Evolutionary conservation across 2,329 filamentous ascomycete genomes (phyloP).

Genomic region (Aspergillus oerlinghausenensis): DNA sequence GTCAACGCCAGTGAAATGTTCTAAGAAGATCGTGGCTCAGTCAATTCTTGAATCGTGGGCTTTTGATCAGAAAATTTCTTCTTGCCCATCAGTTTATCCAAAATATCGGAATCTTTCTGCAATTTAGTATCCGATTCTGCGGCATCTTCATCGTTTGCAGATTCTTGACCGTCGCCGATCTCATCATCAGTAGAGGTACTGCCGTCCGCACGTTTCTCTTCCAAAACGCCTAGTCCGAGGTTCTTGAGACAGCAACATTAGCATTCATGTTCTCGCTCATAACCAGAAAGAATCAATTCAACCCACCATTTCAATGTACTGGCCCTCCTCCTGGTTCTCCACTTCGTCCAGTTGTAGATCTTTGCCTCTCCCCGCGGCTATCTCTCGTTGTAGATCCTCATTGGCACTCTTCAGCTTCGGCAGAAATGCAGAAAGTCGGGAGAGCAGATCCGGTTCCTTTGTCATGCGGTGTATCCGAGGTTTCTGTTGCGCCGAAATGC

Average conservation of each 20-base stretch:
- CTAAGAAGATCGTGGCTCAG: constrained; percentile 13
- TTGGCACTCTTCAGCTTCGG: constrained; percentile 42
- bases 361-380: constrained; percentile 29
- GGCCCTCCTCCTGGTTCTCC: constrained; percentile 27
- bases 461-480: constrained; percentile 29
- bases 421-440: constrained; percentile 38
- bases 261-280: neutral
- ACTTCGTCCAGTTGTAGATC: constrained; percentile 33
- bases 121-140: constrained; percentile 10
- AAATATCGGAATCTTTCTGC: constrained; percentile 24
- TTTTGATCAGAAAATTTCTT: constrained; percentile 24
- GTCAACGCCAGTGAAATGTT: neutral
- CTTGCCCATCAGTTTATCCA: constrained; percentile 36
- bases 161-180: constrained; percentile 8
- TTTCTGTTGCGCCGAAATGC: constrained; percentile 28
- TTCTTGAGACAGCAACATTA: constrained; percentile 24
- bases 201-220: constrained; percentile 31
- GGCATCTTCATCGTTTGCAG: constrained; percentile 7
- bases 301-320: constrained; percentile 43
- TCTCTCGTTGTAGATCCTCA: constrained; percentile 36
- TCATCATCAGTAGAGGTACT: constrained; percentile 15
- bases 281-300: neutral
- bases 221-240: constrained; percentile 42
- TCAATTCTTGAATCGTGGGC: constrained; percentile 37
- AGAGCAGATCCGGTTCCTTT: constrained; percentile 26